phyloP scores from a whole-genome alignment of 2,329 filamentous ascomycete species.

The Diaporthe citri region DNA sequence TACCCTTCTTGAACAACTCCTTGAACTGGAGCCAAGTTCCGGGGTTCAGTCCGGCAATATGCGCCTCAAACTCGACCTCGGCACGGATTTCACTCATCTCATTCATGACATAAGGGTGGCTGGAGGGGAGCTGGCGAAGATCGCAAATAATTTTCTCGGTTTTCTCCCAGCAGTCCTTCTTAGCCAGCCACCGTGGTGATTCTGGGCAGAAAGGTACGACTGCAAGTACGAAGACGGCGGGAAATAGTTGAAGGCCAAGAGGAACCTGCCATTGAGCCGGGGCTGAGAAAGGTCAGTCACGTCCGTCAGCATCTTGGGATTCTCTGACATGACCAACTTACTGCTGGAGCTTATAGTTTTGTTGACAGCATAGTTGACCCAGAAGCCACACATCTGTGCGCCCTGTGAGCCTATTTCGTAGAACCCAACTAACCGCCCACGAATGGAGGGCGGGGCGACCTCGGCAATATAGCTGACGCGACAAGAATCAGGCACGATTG shows the following conservation, averaged over 20 bases:
- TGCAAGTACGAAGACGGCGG: constrained; percentile 63
- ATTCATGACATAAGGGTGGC: constrained; percentile 72
- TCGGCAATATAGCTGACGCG: constrained; percentile 20
- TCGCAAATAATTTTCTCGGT: constrained; percentile 65
- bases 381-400: constrained; percentile 65
- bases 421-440: constrained; percentile 35
- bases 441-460: constrained; percentile 35
- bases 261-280: constrained; percentile 64
- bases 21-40: constrained; percentile 73
- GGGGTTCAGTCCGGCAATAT: constrained; percentile 59
- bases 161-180: constrained; percentile 63
- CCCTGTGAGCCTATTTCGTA: constrained; percentile 46
- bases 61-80: constrained; percentile 61
- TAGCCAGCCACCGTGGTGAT: constrained; percentile 72
- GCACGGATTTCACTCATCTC: constrained; percentile 70
- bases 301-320: constrained; percentile 43
- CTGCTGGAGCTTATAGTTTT: constrained; percentile 9
- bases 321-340: constrained; percentile 50
- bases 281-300: constrained; percentile 15
- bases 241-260: constrained; percentile 66
- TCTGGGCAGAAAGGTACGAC: constrained; percentile 64
- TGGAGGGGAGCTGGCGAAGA: constrained; percentile 63
- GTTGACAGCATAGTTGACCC: constrained; percentile 52
- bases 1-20: constrained; percentile 52
- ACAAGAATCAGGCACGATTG: not conserved